Conservation (phyloP, 2,329 filamentous ascomycete species). For the Arthrobotrys sphaeroides region DNA sequence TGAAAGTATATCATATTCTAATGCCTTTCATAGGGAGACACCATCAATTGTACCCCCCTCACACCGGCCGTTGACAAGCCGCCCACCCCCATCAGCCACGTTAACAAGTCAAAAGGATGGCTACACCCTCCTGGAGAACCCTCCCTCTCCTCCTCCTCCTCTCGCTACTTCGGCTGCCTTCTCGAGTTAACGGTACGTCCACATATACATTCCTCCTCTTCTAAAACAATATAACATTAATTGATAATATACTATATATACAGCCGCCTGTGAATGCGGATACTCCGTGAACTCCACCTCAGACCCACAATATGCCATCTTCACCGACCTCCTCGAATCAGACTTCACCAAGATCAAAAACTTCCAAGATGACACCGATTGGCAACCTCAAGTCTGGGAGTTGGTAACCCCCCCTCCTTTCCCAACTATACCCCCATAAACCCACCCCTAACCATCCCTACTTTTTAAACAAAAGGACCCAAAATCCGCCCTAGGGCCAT, state of each 20-base stretch:
- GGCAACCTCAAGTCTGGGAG: conserved; percentile 75
- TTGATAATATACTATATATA: not conserved
- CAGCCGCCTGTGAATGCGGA: conserved; percentile 72
- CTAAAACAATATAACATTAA: not conserved
- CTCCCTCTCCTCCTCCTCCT: not conserved
- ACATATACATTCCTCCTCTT: not conserved
- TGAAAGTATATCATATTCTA: no score
- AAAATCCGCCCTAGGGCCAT: conserved; percentile 68
- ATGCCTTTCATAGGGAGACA: no score
- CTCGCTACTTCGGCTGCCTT: not conserved
- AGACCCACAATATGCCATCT: conserved; percentile 64
- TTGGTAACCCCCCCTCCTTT: conserved; percentile 59
- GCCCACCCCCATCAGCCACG: no score
- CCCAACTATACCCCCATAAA: not conserved
- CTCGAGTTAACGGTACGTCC: not conserved
- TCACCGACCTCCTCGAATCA: conserved; percentile 76
- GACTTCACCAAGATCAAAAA: conserved; percentile 72
- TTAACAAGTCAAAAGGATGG: conserved; percentile 6
- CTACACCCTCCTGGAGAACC: not conserved
- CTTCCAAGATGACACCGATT: conserved; percentile 67
- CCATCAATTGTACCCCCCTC: not conserved
- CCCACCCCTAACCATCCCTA: not conserved
- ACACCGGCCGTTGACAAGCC: no score
- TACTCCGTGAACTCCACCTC: conserved; percentile 69
- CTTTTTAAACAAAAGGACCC: conserved; percentile 58